phyloP scores from a whole-genome alignment of 257 asterid species.

The Solanum ossicruentum region DNA sequence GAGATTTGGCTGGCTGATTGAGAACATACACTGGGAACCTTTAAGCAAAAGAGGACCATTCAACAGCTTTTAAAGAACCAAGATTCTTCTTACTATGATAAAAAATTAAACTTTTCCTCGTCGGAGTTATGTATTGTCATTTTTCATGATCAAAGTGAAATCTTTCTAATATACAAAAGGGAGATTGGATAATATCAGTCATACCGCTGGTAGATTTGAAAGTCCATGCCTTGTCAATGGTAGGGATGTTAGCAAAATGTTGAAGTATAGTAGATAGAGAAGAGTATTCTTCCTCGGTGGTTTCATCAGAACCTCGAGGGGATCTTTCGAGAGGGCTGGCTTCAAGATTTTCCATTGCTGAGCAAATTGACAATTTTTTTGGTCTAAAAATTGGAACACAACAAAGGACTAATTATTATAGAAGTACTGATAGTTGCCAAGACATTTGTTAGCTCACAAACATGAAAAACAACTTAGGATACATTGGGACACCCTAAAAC shows the following conservation, averaged over 20 bases:
- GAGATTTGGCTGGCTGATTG: conserved; percentile 63
- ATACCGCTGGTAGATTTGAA: conserved; percentile 47
- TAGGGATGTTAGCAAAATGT: conserved; percentile 50
- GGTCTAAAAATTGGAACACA: neutral
- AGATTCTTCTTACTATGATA: neutral
- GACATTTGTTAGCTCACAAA: neutral
- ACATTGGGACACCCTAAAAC: neutral
- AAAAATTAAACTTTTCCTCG: neutral
- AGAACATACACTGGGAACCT: conserved; percentile 67
- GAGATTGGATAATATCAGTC: neutral
- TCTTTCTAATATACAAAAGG: neutral
- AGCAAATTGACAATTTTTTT: neutral
- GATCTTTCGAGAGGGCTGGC: conserved; percentile 16
- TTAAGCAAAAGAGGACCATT: neutral
- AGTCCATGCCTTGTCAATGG: conserved; percentile 91
- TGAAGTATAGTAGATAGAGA: conserved; percentile 50
- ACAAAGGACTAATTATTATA: neutral
- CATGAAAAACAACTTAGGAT: neutral
- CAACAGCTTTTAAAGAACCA: neutral
- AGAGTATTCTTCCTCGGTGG: conserved; percentile 43
- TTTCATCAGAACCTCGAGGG: conserved; percentile 27
- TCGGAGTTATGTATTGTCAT: neutral
- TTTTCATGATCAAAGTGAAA: neutral
- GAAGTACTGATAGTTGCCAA: neutral
- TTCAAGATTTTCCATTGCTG: conserved; percentile 29